Evolutionary conservation across 176 grass and related monocot genomes (phyloP).

Genomic region (Phyllostachys edulis): DNA sequence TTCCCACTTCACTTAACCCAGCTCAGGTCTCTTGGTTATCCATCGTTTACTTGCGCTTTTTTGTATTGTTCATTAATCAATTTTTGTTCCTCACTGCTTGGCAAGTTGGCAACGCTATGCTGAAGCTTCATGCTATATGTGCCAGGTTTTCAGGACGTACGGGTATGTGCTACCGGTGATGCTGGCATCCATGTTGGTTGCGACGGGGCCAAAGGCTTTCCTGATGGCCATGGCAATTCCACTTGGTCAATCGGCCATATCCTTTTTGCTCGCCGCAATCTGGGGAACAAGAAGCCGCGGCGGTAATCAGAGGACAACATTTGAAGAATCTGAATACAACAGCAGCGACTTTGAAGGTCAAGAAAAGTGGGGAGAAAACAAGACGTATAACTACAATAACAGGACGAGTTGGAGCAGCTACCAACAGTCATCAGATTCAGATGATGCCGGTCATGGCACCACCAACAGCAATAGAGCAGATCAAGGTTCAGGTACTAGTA

Average conservation of each 20-base stretch:
- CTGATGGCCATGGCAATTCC: slow-evolving; percentile 80
- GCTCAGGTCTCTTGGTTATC: neutral
- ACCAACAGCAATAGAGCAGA: neutral
- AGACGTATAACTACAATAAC: neutral
- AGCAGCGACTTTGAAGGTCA: neutral
- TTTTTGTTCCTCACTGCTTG: neutral
- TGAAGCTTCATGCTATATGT: neutral
- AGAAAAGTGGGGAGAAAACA: neutral
- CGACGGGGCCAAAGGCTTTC: slow-evolving; percentile 69
- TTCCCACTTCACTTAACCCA: neutral
- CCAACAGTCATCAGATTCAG: slow-evolving; percentile 46
- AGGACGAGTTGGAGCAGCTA: slow-evolving; percentile 26
- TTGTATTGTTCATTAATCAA: neutral
- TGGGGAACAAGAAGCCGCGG: slow-evolving; percentile 39
- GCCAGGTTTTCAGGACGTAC: slow-evolving; percentile 54
- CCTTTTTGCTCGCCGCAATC: slow-evolving; percentile 44
- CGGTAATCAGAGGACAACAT: neutral
- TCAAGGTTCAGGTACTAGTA: neutral
- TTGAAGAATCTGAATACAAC: slow-evolving; percentile 27
- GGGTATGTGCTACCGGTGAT: slow-evolving; percentile 66
- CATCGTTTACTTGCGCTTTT: neutral
- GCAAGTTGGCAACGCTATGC: neutral
- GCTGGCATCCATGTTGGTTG: slow-evolving; percentile 57
- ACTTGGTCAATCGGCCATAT: slow-evolving; percentile 67
- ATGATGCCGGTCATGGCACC: neutral